Evolutionary conservation across 2,329 filamentous ascomycete species (phyloP).

Genomic region (Plenodomus tracheiphilus): DNA sequence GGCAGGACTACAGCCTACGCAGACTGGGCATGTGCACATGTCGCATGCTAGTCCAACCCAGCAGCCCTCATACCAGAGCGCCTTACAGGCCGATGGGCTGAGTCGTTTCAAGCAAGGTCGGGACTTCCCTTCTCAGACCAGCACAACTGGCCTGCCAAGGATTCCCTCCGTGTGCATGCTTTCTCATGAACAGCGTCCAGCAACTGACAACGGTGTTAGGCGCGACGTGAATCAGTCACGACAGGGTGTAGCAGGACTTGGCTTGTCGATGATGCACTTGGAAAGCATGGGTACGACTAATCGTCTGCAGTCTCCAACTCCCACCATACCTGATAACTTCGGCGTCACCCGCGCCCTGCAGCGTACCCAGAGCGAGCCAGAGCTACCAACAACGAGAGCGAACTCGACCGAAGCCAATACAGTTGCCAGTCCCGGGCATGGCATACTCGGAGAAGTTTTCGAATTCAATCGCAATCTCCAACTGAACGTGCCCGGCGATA

Average conservation of each 20-base stretch:
- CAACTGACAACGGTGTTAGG: slow-evolving; percentile 26
- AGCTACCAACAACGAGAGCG: slow-evolving; percentile 18
- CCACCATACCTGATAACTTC: slow-evolving; percentile 35
- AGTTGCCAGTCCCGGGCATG: slow-evolving; percentile 19
- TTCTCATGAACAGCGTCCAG: slow-evolving; percentile 38
- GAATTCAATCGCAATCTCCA: slow-evolving; percentile 39
- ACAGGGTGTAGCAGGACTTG: slow-evolving; percentile 32
- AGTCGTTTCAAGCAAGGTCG: slow-evolving; percentile 23
- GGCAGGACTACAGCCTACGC: no score
- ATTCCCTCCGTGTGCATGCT: slow-evolving; percentile 45
- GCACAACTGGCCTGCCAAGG: slow-evolving; percentile 39
- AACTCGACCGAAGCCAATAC: slow-evolving; percentile 22
- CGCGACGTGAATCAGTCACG: slow-evolving; percentile 24
- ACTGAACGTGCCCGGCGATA: slow-evolving; percentile 37
- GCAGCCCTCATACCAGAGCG: slow-evolving; percentile 12
- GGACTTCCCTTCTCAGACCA: slow-evolving; percentile 34
- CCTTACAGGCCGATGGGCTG: slow-evolving; percentile 22
- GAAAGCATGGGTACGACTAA: slow-evolving; percentile 25
- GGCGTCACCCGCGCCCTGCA: slow-evolving; percentile 15
- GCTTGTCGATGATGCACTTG: slow-evolving; percentile 38
- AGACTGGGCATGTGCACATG: slow-evolving; percentile 9
- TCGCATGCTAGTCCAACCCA: slow-evolving; percentile 17
- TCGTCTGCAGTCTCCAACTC: slow-evolving; percentile 34
- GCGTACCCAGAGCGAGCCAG: slow-evolving; percentile 20
- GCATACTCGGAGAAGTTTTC: slow-evolving; percentile 28